Evolutionary conservation across 2,329 filamentous ascomycete genomes (phyloP), one percentile per base, ranked within the genome.

Genomic region (Ophiocordyceps unilateralis): DNA sequence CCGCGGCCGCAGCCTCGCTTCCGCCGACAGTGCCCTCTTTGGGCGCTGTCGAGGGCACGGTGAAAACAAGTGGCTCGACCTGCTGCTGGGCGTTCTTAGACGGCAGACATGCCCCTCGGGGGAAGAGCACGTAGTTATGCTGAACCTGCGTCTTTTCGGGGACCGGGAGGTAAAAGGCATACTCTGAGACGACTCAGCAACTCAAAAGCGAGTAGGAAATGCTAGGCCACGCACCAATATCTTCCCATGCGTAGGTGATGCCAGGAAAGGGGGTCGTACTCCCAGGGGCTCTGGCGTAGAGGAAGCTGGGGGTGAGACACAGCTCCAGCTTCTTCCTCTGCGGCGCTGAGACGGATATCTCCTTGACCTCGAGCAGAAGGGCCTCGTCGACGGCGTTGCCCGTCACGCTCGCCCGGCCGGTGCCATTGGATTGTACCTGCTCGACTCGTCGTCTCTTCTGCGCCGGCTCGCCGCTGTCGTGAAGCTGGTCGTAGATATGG

Each of bases 251-350:
- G 49, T 77, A 76, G 14, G 69, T 66, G 40, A 75, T 70, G 39
- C 68, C 69, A 17, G 67, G 60, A 15, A 72, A 64, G 0, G 74
- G 72, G 21, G 63, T 61, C 2, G 66, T 67, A 2, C 71, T 70
- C 38, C 67, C 68, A 0, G 72, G 62, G 1, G 63, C 61, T 30
- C 70, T 66, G 14, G 74, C 75, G 48, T 78, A 80, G 28, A 81
- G 52, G 48, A 74, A 72, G 46, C 67, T 66, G 6, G 66, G 59
- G 2, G 76, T 81, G 47, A 81, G 72, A 56, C 73, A 77, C 9
- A 82, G 56, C 48, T 76, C 74, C 50, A 76, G 76, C 58, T 81
- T 83, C 60, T 82, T 83, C 48, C 78, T 67, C 59, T 78, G 74
- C 0, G 78, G 78, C 4, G 80, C 67, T 1, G 75, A 72, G n/a